Conservation (phyloP, 768 basidiomycete genomes). For the Thelephora aurantiotincta region DNA sequence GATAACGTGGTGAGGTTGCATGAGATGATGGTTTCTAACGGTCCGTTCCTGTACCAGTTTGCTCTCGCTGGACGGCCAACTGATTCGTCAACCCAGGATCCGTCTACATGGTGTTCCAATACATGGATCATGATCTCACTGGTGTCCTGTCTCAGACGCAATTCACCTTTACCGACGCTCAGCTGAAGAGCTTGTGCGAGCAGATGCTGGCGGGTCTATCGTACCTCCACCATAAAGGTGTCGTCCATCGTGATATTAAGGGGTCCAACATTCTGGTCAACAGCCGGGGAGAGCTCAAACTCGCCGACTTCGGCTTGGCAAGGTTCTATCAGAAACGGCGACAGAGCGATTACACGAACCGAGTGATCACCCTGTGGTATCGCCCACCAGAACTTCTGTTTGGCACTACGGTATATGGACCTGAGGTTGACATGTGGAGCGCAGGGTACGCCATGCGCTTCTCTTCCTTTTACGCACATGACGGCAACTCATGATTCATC, state of each 20-base stretch:
- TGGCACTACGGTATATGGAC: conserved; percentile 91
- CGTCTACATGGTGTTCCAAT: conserved; percentile 99
- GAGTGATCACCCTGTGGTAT: conserved; percentile 98
- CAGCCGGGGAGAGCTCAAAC: conserved; percentile 82
- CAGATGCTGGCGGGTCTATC: conserved; percentile 94
- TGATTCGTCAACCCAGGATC: conserved; percentile 39
- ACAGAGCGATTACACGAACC: conserved; percentile 92
- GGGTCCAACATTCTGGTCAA: conserved; percentile 96
- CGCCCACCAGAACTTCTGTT: conserved; percentile 89
- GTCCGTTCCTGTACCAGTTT: conserved; percentile 26
- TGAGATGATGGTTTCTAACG: conserved; percentile 99
- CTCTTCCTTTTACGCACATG: not conserved
- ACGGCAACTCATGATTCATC: conserved; percentile 2
- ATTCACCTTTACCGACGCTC: conserved; percentile 70
- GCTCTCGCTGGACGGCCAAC: conserved; percentile 1
- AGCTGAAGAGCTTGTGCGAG: conserved; percentile 88
- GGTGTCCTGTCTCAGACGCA: conserved; percentile 87
- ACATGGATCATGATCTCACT: conserved; percentile 97
- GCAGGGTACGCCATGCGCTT: conserved; percentile 61
- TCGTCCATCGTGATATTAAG: conserved; percentile 98
- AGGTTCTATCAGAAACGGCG: conserved; percentile 90
- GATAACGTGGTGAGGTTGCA: conserved; percentile 78
- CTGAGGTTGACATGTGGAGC: conserved; percentile 99
- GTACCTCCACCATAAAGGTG: conserved; percentile 90
- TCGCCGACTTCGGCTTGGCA: conserved; percentile 95